Evolutionary conservation across 2,329 filamentous ascomycete genomes (phyloP).

Genomic region (Apiospora aurea): DNA sequence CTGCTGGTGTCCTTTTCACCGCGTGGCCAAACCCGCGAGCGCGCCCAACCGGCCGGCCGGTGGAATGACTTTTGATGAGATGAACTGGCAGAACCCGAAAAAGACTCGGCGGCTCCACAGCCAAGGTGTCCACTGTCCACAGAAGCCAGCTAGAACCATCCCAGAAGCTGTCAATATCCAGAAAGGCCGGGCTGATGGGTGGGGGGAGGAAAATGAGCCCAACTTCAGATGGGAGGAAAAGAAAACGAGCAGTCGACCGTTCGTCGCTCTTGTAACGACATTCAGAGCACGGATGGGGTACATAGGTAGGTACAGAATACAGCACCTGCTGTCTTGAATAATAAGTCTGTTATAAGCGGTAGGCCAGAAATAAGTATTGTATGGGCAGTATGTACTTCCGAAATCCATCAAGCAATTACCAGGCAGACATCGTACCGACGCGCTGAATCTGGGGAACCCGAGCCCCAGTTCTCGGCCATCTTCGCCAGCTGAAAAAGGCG

Average conservation of each 20-base stretch:
- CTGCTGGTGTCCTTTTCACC: constrained; percentile 7
- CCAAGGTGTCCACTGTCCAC: not conserved
- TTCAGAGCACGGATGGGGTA: not conserved
- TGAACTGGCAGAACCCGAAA: not conserved
- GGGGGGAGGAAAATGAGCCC: not conserved
- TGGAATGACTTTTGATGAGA: not conserved
- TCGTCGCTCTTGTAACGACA: not conserved
- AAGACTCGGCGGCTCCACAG: not conserved
- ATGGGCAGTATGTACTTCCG: not conserved
- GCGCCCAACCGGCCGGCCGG: not conserved
- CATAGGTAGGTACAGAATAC: no score
- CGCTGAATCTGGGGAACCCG: not conserved
- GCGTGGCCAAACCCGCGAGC: not conserved
- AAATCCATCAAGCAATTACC: not conserved
- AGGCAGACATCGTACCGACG: not conserved
- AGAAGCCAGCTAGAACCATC: constrained; percentile 10
- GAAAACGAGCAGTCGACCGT: not conserved
- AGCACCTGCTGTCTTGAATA: no score
- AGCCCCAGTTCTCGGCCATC: not conserved
- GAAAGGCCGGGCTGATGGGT: not conserved
- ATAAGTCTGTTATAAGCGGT: no score
- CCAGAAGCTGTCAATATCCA: not conserved
- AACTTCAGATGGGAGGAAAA: not conserved
- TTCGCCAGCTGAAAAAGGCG: not conserved
- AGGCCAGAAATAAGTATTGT: not conserved